Evolutionary conservation across 208 protist genomes (phyloP), one percentile per base, ranked within the genome.

Genomic region (Phytomonas sp.): DNA sequence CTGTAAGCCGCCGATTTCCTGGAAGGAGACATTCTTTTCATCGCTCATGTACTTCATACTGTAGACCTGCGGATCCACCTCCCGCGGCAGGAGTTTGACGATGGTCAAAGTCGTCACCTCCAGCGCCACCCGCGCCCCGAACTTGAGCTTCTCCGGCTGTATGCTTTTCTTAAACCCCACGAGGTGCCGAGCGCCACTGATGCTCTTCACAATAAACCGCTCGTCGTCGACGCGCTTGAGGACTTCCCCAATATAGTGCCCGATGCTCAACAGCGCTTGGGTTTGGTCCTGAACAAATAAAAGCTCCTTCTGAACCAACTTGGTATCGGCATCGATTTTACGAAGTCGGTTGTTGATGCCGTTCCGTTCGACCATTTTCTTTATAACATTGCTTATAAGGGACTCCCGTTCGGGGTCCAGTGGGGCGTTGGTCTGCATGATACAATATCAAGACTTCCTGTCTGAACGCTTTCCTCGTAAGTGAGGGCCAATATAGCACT

Each of bases 91-190:
- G 13, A 97, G 85, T 65, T 98, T 92, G 85, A 99, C 98, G 75
- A 99, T 99, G 5, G 99, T 99, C 29, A 99, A 87, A 23, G 99
- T 99, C 8, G 98, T 99, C 74, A 99, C 99, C 80, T 99, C 99
- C 29, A 99, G 88, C 53, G 99, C 92, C 0, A 99, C 99, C 68
- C 99, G 96, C 3, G 94, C 92, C 37, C 97, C 97, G 31, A 97
- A 88, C 76, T 89, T 98, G 7, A 99, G 84, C 76, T 97, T 92
- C 67, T 86, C 82, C 68, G 96, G 97, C 71, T 99, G 91, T 71
- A 99, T 91, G 73, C 94, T 89, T 71, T 89, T 93, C 65, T 98
- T 81, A 80, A 93, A 98, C 28, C 98, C 98, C 30, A 99, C 98
- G 23, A 99, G 94, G 85, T 99, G 99, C 33, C 99, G 94, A 5